Conservation (phyloP, 192 early-diverging fungal species). For the Geosiphon pyriformis region DNA sequence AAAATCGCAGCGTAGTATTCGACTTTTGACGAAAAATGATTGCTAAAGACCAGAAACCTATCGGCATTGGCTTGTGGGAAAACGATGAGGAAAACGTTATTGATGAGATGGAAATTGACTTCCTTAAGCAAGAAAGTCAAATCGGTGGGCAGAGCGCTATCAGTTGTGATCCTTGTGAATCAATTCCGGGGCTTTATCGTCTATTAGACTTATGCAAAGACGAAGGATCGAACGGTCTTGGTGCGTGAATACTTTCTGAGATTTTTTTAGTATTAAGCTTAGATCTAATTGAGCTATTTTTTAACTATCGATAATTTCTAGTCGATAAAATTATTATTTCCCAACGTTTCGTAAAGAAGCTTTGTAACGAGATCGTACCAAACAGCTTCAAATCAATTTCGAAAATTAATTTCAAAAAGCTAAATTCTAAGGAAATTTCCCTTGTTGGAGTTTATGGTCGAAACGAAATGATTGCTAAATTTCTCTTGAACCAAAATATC, state of each 20-base stretch:
- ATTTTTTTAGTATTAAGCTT: neutral
- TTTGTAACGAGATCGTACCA: conserved; percentile 21
- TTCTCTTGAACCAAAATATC: conserved; percentile 6
- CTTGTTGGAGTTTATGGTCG: conserved; percentile 17
- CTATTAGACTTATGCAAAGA: conserved; percentile 17
- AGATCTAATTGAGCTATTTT: neutral
- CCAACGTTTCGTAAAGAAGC: neutral
- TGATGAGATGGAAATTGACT: too few species aligned
- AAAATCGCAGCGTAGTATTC: too few species aligned
- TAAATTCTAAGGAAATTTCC: neutral
- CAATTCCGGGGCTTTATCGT: conserved; percentile 20
- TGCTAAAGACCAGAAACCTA: too few species aligned
- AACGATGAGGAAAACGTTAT: too few species aligned
- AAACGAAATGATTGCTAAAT: conserved; percentile 13
- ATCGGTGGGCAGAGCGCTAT: too few species aligned
- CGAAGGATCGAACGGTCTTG: conserved; percentile 16
- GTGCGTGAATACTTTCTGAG: too few species aligned
- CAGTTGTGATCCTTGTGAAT: conserved; percentile 2
- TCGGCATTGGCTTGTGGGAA: too few species aligned
- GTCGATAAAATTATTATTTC: conserved; percentile 22
- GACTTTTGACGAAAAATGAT: too few species aligned
- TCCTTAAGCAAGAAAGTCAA: too few species aligned
- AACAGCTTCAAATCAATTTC: conserved; percentile 21
- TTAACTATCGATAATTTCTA: neutral
- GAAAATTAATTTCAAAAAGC: conserved; percentile 14